Base-by-base conservation (phyloP, 1,284 basidiomycete genomes). In the Ceratobasidium sp. region DNA sequence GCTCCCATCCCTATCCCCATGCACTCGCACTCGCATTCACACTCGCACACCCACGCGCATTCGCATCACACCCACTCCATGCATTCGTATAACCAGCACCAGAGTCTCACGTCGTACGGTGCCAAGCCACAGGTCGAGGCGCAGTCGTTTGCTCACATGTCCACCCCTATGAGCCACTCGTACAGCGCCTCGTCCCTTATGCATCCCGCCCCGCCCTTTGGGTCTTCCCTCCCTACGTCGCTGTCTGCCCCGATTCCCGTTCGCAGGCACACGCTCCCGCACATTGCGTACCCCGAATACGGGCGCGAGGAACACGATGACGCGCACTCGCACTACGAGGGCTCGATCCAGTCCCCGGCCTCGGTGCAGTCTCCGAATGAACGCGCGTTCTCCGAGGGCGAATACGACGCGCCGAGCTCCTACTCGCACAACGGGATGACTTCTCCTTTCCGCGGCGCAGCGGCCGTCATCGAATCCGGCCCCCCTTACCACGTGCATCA, bases 321-420 rank as follows among this genome's bases (percentile, higher is more conserved):
- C 45, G 37, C 58, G 26, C 56, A 45, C 35, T 39, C 68, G 28
- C 68, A 73, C 31, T 74, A 74, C 58, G 69, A 74, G 7, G 60
- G 69, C 37, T 74, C 69, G 58, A 51, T 74, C 23, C 69, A 74
- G 58, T 74, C 69, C 0, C 69, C 69, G 13, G 60, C 47, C 10
- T 74, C 69, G 39, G 69, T 74, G 28, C 69, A 74, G 23, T 74
- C 69, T 7, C 47, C 69, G 10, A 74, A 74, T 28, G 69, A 74
- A 45, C 69, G 69, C n/a, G 51, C 69, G 5, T 74, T 74, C 33
- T 74, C 69, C 4, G 69, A 74, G 28, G 17, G 23, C 26, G 69
- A 74, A 15, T 74, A 51, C 33, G 69, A 74, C 4, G 69, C 49
- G 28, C 23, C 69, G 26, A 35, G 28, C 28, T 60, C 69, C 10